Conservation (phyloP, 2,329 filamentous ascomycete genomes). For the Penicillium sp. region DNA sequence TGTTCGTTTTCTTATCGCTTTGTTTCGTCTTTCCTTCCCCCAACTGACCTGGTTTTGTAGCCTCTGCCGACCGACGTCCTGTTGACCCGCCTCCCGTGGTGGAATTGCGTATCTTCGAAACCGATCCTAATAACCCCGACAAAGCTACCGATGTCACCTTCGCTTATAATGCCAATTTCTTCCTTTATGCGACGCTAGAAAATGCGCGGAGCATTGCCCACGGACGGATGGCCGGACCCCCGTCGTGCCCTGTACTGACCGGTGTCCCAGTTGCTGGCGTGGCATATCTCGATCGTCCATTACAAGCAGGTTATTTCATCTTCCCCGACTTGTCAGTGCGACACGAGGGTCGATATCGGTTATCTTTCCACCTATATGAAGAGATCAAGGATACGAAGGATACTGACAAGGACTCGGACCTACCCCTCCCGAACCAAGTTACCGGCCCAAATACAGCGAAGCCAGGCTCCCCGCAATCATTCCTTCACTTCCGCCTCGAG, state of each 20-base stretch:
- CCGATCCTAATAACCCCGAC: constrained; percentile 49
- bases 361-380: constrained; percentile 92
- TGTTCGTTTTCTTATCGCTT: constrained; percentile 59
- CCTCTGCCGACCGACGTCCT: constrained; percentile 83
- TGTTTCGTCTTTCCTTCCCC: neutral
- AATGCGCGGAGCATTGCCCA: constrained; percentile 80
- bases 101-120: constrained; percentile 82
- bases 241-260: constrained; percentile 79
- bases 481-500: constrained; percentile 82
- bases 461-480: constrained; percentile 51
- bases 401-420: constrained; percentile 57
- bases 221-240: constrained; percentile 69
- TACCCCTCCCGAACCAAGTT: constrained; percentile 41
- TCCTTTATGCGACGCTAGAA: constrained; percentile 90
- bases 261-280: constrained; percentile 94
- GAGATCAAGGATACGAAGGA: constrained; percentile 85
- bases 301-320: constrained; percentile 84
- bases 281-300: constrained; percentile 88
- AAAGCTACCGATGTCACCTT: constrained; percentile 77
- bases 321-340: constrained; percentile 96
- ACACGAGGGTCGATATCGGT: constrained; percentile 88
- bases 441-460: constrained; percentile 33
- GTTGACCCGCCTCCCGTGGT: constrained; percentile 95
- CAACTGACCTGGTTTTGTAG: constrained; percentile 43
- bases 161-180: constrained; percentile 94